Evolutionary conservation across 306 rosid species (phyloP), one percentile per base, ranked within the genome.

Genomic region (Lagenaria siceraria): DNA sequence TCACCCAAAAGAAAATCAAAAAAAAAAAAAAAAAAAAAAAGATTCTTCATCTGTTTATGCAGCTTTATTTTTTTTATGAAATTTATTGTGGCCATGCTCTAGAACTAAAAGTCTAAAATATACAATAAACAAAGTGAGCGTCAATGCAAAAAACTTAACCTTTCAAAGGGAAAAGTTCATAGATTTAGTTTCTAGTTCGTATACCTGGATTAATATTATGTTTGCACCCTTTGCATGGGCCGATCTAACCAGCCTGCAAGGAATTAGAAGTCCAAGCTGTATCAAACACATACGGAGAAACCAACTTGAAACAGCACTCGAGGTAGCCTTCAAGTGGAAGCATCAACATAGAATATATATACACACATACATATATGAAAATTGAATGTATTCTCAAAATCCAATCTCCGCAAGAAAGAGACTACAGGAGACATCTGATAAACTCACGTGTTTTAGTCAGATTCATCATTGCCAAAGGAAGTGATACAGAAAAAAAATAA

Each of bases 131-230:
- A 66, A 66, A n/a, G 0, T 3, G 6, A 38, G 8, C 29, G 18
- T 61, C 48, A 40, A 10, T 36, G 31, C 14, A 8, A 65, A 36
- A 38, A 38, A 65, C 48, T 65, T 38, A 65, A 38, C 31, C 17
- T 65, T 36, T 14, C 49, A 36, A 65, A 10, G 31, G 22, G 25
- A 65, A 19, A 65, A 36, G 31, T 66, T 66, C 3, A 66, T 66
- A 69, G 55, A 13, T 22, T 21, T 13, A 68, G 78, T 75, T 78
- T 51, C 62, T 75, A 78, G 60, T 8, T 75, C 42, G n/a, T 87
- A 65, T 54, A 92, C 98, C 94, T 95, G 98, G 81, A 95, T 87
- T 46, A 95, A 97, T 81, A 95, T 79, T 51, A 95, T 90, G 79
- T 88, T 89, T 51, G 97, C 97, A 61, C 98, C 98, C 75, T 81